Evolutionary conservation across 768 basidiomycete species (phyloP).

Genomic region (Rubroboletus satanas): DNA sequence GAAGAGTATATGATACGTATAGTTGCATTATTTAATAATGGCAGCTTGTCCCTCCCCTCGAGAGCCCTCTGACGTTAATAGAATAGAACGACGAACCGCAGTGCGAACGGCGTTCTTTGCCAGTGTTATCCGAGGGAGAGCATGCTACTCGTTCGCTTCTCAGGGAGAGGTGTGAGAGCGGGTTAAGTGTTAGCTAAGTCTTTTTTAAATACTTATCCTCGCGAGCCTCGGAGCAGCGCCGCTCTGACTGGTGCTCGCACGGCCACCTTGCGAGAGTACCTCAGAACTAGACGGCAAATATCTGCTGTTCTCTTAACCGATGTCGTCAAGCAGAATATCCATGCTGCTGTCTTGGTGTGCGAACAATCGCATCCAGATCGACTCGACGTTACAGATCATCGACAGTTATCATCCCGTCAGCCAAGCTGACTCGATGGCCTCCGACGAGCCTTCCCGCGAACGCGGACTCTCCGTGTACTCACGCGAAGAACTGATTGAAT

Average conservation of each 20-base stretch:
- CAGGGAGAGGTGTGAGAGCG: background rate
- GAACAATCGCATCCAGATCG: slow-evolving; percentile 43
- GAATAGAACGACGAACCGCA: background rate
- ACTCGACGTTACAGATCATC: slow-evolving; percentile 40
- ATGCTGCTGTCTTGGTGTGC: slow-evolving; percentile 48
- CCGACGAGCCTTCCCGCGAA: slow-evolving; percentile 10
- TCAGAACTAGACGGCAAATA: slow-evolving; percentile 1
- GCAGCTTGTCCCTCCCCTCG: background rate
- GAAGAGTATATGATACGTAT: background rate
- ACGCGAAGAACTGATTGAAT: slow-evolving; percentile 21
- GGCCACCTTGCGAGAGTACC: background rate
- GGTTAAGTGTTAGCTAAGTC: slow-evolving; percentile 21
- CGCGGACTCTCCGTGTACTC: slow-evolving; percentile 24
- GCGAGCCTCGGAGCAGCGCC: slow-evolving; percentile 18
- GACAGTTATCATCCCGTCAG: background rate
- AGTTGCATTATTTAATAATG: slow-evolving; percentile 4
- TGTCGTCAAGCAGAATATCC: slow-evolving; percentile 17
- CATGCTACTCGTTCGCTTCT: background rate
- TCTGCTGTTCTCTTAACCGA: slow-evolving; percentile 3
- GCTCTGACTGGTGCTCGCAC: background rate
- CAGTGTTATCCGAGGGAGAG: background rate
- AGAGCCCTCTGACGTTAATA: slow-evolving; percentile 2
- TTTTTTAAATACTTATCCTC: slow-evolving; percentile 20
- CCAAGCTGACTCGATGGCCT: slow-evolving; percentile 1
- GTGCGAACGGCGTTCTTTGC: background rate